Percentiles rank a stretch among this genome's conserved stretches.
Evolutionary conservation across 495 filamentous ascomycete genomes (phyloP).

Genomic region (Aspergillus coremiiformis): DNA sequence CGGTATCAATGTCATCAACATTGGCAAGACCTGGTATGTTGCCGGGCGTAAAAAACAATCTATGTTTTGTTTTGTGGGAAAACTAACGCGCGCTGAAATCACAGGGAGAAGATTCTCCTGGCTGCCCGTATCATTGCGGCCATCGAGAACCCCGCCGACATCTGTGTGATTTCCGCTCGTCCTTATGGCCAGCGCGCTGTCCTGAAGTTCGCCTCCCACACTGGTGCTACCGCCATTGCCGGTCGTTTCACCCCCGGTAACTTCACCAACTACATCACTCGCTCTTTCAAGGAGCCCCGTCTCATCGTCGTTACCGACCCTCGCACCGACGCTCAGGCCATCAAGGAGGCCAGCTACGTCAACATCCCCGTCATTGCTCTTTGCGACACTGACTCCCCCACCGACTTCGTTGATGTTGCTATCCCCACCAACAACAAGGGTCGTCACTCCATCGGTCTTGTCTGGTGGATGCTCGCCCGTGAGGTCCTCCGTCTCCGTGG

Average conservation of each 20-base stretch:
- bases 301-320: constrained; percentile 99
- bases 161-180: constrained; percentile 98
- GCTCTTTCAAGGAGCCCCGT: constrained; percentile 99
- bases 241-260: constrained; percentile 99
- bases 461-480: constrained; percentile 99
- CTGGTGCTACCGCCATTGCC: constrained; percentile 93
- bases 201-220: constrained; percentile 97
- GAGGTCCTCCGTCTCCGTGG: constrained; percentile 98
- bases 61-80: not conserved
- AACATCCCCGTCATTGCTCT: constrained; percentile 99
- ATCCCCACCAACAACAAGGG: constrained; percentile 99
- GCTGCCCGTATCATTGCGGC: constrained; percentile 97
- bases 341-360: constrained; percentile 99
- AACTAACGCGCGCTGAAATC: constrained; percentile 22
- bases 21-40: constrained; percentile 98
- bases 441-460: constrained; percentile 92
- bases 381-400: constrained; percentile 98
- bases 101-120: constrained; percentile 97
- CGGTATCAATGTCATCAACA: constrained; percentile 97
- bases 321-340: constrained; percentile 98
- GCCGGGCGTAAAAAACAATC: not conserved
- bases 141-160: constrained; percentile 98
- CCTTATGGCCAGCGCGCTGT: constrained; percentile 99
- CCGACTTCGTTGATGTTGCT: constrained; percentile 98
- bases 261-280: constrained; percentile 99